These are phyloP conservation scores for Penicillium sp. DNA, from an alignment of 2,329 filamentous ascomycete genomes.

Conservation along the genomic window DNA sequence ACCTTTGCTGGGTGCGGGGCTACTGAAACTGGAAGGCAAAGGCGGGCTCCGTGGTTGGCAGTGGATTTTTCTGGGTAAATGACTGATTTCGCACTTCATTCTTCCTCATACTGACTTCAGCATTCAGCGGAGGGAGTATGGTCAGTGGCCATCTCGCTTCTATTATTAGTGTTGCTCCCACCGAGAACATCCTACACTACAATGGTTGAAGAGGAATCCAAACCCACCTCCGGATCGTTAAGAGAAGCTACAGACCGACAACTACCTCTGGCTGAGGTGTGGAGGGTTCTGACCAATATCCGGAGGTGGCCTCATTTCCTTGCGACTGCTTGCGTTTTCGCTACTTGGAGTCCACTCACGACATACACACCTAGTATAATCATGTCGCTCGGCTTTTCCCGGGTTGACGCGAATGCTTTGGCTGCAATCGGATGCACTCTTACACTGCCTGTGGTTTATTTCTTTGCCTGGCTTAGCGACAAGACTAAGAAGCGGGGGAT, in stretches of 20 bases:
- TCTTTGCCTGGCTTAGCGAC: conserved; percentile 56
- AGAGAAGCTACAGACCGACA: neutral
- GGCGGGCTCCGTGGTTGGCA: conserved; percentile 54
- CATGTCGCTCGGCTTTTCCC: conserved; percentile 51
- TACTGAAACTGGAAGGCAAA: conserved; percentile 51
- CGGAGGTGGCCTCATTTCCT: conserved; percentile 55
- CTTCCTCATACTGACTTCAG: neutral
- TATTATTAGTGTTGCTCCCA: neutral
- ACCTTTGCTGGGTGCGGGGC: conserved; percentile 54
- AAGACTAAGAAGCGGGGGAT: conserved; percentile 50
- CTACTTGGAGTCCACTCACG: conserved; percentile 57
- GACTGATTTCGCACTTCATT: neutral
- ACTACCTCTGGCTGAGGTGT: neutral
- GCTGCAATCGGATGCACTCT: conserved; percentile 48
- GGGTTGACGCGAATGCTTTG: conserved; percentile 54
- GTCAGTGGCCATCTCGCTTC: neutral
- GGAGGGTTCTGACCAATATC: conserved; percentile 48
- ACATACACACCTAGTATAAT: conserved; percentile 53
- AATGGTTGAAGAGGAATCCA: neutral
- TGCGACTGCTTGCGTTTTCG: conserved; percentile 56
- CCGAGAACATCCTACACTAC: neutral
- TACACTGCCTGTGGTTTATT: conserved; percentile 53
- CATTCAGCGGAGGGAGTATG: neutral
- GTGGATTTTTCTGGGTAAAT: conserved; percentile 54
- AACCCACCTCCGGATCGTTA: neutral